Evolutionary conservation across 73 alveolate species (phyloP).

Genomic region (Blepharisma japonicum): DNA sequence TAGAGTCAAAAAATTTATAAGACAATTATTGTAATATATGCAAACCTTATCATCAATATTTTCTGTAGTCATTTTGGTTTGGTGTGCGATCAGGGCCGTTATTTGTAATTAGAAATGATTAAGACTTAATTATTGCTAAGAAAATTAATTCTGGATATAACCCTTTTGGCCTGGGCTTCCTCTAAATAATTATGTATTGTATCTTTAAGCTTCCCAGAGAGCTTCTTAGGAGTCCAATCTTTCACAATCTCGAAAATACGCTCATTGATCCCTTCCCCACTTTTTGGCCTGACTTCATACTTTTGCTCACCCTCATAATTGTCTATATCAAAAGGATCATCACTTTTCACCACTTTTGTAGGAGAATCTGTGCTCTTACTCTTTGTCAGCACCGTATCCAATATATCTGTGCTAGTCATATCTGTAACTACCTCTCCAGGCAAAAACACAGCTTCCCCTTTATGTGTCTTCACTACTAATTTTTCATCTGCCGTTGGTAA

Average conservation of each 20-base stretch:
- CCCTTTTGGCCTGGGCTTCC: not conserved
- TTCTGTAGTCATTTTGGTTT: too few species aligned
- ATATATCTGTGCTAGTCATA: not conserved
- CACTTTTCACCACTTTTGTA: not conserved
- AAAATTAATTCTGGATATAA: conserved; percentile 4
- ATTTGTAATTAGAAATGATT: too few species aligned
- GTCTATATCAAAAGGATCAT: not conserved
- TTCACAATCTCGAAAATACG: not conserved
- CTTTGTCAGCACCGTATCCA: not conserved
- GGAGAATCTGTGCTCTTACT: not conserved
- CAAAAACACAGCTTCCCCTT: conserved; percentile 21
- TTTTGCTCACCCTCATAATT: not conserved
- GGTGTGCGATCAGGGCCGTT: too few species aligned
- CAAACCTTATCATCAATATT: too few species aligned
- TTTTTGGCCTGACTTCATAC: not conserved
- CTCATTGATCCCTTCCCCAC: not conserved
- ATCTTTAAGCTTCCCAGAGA: not conserved
- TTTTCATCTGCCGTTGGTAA: not conserved
- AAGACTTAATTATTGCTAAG: not conserved
- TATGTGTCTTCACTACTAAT: conserved; percentile 7
- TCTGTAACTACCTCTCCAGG: not conserved
- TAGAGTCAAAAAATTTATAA: too few species aligned
- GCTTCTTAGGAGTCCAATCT: conserved; percentile 6
- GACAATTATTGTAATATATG: too few species aligned
- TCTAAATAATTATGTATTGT: not conserved